Evolutionary conservation across 2,329 filamentous ascomycete genomes (phyloP).

Genomic region (Fusarium sp.): DNA sequence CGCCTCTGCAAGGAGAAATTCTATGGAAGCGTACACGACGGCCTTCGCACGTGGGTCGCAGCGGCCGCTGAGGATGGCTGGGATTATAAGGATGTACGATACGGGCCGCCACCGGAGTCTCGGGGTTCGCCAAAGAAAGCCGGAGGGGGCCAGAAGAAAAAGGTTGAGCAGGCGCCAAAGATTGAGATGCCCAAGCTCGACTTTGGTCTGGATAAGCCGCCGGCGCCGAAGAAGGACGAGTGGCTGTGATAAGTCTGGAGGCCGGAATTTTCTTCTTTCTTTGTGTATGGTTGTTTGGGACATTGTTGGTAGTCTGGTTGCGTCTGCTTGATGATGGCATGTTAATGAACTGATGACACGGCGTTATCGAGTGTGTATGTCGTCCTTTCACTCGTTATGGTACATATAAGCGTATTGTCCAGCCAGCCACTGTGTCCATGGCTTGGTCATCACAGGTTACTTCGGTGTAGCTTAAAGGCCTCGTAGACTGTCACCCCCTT

Average conservation of each 20-base stretch:
- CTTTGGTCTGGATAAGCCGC: constrained; percentile 55
- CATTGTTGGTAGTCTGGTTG: constrained; percentile 45
- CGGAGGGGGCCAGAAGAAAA: constrained; percentile 58
- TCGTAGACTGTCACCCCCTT: constrained; percentile 72
- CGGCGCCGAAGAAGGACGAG: constrained; percentile 45
- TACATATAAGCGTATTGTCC: constrained; percentile 8
- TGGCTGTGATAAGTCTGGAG: constrained; percentile 45
- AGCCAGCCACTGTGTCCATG: constrained; percentile 1
- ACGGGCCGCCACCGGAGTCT: constrained; percentile 66
- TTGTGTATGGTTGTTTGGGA: constrained; percentile 40
- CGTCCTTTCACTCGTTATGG: constrained; percentile 17
- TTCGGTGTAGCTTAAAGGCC: constrained; percentile 71
- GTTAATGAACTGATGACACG: constrained; percentile 55
- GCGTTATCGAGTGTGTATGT: constrained; percentile 31
- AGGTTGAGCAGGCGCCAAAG: constrained; percentile 68
- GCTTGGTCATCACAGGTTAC: constrained; percentile 43
- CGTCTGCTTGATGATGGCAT: constrained; percentile 51
- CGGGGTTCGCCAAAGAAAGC: constrained; percentile 49
- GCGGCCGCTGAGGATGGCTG: constrained; percentile 90
- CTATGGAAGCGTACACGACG: constrained; percentile 91
- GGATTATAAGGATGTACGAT: constrained; percentile 84
- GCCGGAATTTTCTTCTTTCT: constrained; percentile 35
- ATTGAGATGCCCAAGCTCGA: constrained; percentile 71
- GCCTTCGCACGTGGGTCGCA: constrained; percentile 88
- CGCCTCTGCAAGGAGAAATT: constrained; percentile 98